A percentile compares a stretch with the other conserved stretches of the same genome.
Evolutionary conservation across 768 basidiomycete species (phyloP).

Genomic region (Mycena belliarum): DNA sequence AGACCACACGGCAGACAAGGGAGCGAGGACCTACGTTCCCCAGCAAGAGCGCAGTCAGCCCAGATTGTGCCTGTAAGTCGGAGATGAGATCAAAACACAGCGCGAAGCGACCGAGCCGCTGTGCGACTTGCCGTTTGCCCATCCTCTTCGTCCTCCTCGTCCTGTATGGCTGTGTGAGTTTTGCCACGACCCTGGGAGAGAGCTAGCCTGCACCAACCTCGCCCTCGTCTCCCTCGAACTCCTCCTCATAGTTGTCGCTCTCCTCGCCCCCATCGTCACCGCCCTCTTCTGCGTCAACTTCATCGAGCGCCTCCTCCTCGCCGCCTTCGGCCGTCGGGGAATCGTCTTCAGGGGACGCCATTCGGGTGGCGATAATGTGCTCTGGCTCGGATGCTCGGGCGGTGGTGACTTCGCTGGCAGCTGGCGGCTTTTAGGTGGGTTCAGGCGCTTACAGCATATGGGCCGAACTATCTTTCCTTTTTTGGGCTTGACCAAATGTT

Average conservation of each 20-base stretch:
- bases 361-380: not conserved
- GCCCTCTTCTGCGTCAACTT: not conserved
- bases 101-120: not conserved
- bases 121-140: constrained; percentile 14
- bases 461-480: not conserved
- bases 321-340: not conserved
- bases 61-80: constrained; percentile 16
- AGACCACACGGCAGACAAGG: not conserved
- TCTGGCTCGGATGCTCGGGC: not conserved
- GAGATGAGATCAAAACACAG: not conserved
- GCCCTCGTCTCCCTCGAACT: constrained; percentile 24
- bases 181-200: no score
- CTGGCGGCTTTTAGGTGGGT: not conserved
- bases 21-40: constrained; percentile 27
- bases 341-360: not conserved
- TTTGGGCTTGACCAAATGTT: no score
- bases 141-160: constrained; percentile 13
- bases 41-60: constrained; percentile 32
- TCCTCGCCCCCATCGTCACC: constrained; percentile 27
- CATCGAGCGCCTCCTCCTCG: not conserved
- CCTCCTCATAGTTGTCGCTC: constrained; percentile 31
- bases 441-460: not conserved
- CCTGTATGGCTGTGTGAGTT: not conserved
- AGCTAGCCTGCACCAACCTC: constrained; percentile 1
- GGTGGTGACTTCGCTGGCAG: not conserved